Evolutionary conservation across 345 rosid species (phyloP), one percentile per base, ranked within the genome.

Genomic region (Geranium brycei): DNA sequence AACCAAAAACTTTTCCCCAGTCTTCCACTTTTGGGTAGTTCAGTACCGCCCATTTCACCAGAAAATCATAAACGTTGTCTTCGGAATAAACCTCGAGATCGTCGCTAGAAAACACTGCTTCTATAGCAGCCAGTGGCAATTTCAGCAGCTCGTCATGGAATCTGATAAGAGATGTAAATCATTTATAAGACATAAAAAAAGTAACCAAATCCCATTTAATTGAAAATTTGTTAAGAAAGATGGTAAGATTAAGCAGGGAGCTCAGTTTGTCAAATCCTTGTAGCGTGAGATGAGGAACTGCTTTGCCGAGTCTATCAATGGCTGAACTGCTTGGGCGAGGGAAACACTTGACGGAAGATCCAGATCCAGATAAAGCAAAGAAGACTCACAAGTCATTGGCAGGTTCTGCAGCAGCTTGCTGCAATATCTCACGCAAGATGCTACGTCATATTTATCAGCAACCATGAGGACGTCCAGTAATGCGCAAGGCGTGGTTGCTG

Each of bases 381-480:
- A 88, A 71, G 84, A 84, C 28, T 87, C 91, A 64, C 79, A 66
- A 63, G 89, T 85, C 96, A 91, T 91, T 1, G 92, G 82, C 74
- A 77, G 61, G 69, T 75, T 74, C 19, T 84, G 76, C 76, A 91
- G 68, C 67, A 81, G 70, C 75, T 68, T 77, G 72, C 87, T 84
- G 72, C 96, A 89, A 63, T 83, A 75, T 75, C 91, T 80, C 89
- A 91, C 83, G 73, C 95, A 91, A 12, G 92, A 89, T 17, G 85
- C 83, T 67, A 89, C 96, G 81, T 87, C 82, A 66, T 84, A 89
- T 76, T 91, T 91, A 73, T 87, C 87, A 5, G 98, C 95, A 60
- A 82, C 91, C 82, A 80, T 77, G 58, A 91, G 74, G 66, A 91
- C 83, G 73, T 87, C 89, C 66, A 91, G 73, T 68, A 91, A 71